Evolutionary conservation across 495 filamentous ascomycete genomes (phyloP), one percentile per base, ranked within the genome.

Genomic region (Penicillium goetzii): DNA sequence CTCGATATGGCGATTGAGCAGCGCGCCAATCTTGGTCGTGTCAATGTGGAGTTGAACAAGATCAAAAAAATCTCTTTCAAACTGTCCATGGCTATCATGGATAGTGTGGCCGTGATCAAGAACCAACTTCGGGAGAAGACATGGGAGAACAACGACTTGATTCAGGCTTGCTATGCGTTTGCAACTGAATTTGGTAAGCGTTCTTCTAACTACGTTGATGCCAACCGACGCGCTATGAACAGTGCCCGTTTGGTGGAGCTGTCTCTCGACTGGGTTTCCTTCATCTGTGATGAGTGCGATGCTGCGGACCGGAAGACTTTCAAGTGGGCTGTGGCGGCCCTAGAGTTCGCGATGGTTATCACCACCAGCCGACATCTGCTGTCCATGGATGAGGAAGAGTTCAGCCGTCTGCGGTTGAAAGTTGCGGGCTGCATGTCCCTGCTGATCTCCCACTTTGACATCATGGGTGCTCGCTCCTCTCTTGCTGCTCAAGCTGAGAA

Each of bases 121-220:
- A 84, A 88, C 60, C 94, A 98, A 76, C 64, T 82, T 5, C 74
- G 61, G 45, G 92, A 92, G 21, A 83, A 84, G 60, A 90, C 87
- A 2, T 83, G 96, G 50, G 91, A 96, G 59, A 97, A 94, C 70
- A 93, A 96, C 63, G 95, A 99, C 67, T 83, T 99, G 28, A 92
- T 99, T 64, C 95, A 99, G 72, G 96, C 93, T n/a, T 99, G 94
- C 77, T 99, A 98, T 74, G 92, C 95, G 45, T 99, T 98, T 67
- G 95, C 95, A 41, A 97, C 95, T 2, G 95, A 99, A 70, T 99
- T 99, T 71, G 95, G 95, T 8, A 93, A 97, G 76, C 87, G 95
- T 33, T 97, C 94, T 0, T 86, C 95, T 30, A 84, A 91, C 26
- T 93, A 95, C 76, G 93, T 99, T 84, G 96, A 99, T 75, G 86